These are phyloP conservation scores for Aspergillus sp. DNA, from an alignment of 2,329 filamentous ascomycete genomes.

Conservation along the genomic window DNA sequence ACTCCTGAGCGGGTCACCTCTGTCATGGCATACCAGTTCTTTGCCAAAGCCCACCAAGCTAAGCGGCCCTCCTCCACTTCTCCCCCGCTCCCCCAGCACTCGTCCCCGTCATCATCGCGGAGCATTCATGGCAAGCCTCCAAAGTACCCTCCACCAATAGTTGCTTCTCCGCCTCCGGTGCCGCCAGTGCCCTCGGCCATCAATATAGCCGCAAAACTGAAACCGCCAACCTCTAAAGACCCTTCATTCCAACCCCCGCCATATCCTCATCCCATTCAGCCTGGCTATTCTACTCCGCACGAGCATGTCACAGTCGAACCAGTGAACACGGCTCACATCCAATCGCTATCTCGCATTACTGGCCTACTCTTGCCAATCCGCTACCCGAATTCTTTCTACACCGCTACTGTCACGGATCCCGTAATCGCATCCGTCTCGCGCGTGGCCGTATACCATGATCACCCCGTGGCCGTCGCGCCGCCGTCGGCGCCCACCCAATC, in stretches of 20 bases:
- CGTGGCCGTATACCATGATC: slow-evolving; percentile 59
- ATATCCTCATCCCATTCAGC: slow-evolving; percentile 29
- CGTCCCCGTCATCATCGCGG: slow-evolving; percentile 16
- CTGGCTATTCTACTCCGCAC: slow-evolving; percentile 36
- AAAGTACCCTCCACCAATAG: slow-evolving; percentile 31
- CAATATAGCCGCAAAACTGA: slow-evolving; percentile 21
- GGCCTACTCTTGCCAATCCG: slow-evolving; percentile 60
- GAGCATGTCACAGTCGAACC: slow-evolving; percentile 55
- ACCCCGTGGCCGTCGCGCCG: slow-evolving; percentile 32
- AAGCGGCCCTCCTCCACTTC: slow-evolving; percentile 21
- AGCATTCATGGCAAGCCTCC: slow-evolving; percentile 25
- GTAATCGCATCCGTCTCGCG: slow-evolving; percentile 55
- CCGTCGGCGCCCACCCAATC: slow-evolving; percentile 14
- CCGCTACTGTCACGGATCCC: slow-evolving; percentile 57
- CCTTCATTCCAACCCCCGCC: slow-evolving; percentile 28
- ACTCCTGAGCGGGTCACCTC: not conserved
- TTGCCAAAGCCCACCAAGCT: slow-evolving; percentile 33
- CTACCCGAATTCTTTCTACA: slow-evolving; percentile 63
- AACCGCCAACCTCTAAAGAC: slow-evolving; percentile 24
- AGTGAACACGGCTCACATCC: slow-evolving; percentile 54
- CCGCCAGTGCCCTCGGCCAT: slow-evolving; percentile 20
- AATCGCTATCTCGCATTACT: slow-evolving; percentile 58
- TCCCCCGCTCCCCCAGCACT: slow-evolving; percentile 22
- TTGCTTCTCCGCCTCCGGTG: slow-evolving; percentile 25
- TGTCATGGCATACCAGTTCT: slow-evolving; percentile 40